A percentile compares a stretch with the other conserved stretches of the same genome.
Evolutionary conservation across 352 stramenopile species (phyloP).

Genomic region (Aphanomyces invadans): DNA sequence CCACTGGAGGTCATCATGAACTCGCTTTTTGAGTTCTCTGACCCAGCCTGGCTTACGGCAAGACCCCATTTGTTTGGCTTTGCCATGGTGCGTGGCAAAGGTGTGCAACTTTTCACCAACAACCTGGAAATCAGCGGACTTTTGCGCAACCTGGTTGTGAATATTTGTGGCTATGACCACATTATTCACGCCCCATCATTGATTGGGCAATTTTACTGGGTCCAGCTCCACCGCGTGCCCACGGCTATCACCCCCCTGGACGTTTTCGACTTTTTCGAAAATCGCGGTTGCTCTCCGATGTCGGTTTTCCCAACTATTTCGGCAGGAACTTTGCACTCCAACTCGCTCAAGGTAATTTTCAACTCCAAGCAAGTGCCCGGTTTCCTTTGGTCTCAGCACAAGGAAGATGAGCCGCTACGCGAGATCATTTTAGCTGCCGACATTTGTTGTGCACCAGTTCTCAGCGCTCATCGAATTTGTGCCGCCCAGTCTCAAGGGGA

Average conservation of each 20-base stretch:
- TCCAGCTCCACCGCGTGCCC: not conserved
- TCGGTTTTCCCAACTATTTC: not conserved
- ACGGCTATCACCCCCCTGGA: not conserved
- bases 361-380: not conserved
- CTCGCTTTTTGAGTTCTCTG: not conserved
- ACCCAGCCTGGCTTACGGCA: not conserved
- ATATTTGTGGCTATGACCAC: not conserved
- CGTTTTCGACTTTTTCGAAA: not conserved
- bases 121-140: not conserved
- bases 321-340: not conserved
- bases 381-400: not conserved
- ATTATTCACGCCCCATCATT: not conserved
- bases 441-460: not conserved
- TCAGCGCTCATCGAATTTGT: not conserved
- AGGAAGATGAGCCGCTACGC: not conserved
- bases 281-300: not conserved
- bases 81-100: not conserved
- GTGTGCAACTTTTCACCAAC: not conserved
- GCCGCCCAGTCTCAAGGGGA: not conserved
- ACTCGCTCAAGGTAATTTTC: not conserved
- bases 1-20: not conserved
- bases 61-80: not conserved
- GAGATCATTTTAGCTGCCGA: not conserved
- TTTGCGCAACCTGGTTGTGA: not conserved
- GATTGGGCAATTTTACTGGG: not conserved